Conservation (phyloP, 352 stramenopile genomes). For the Pythium insidiosum region DNA sequence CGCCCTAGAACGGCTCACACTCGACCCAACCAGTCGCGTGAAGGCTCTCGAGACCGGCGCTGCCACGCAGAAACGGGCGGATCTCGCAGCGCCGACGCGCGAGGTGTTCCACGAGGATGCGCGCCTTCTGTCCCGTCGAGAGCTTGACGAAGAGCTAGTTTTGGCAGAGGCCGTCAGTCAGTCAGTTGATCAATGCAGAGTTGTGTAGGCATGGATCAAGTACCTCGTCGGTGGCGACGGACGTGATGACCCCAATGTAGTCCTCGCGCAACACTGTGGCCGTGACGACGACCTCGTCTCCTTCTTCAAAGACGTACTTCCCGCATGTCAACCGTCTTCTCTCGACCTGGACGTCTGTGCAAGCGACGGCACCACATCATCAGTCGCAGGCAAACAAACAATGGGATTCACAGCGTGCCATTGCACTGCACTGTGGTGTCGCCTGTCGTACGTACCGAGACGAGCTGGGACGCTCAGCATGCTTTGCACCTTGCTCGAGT, state of each 20-base stretch:
- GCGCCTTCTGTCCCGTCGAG: conserved; percentile 48
- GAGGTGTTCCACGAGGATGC: conserved; percentile 45
- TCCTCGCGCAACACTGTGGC: conserved; percentile 56
- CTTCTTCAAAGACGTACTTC: conserved; percentile 74
- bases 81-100: conserved; percentile 36
- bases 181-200: not conserved
- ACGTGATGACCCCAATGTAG: conserved; percentile 73
- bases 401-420: too few relatives aligned
- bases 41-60: conserved; percentile 29
- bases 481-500: too few relatives aligned
- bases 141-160: conserved; percentile 56
- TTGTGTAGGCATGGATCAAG: not conserved
- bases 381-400: not conserved
- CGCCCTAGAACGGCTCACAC: conserved; percentile 61
- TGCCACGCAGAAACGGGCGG: conserved; percentile 50
- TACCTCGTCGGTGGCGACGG: conserved; percentile 61
- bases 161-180: not conserved
- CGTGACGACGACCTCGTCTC: conserved; percentile 66
- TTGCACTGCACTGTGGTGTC: too few relatives aligned
- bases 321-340: conserved; percentile 51
- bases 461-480: too few relatives aligned
- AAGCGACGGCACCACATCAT: not conserved
- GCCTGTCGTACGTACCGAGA: too few relatives aligned
- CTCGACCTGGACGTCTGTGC: conserved; percentile 35
- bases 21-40: conserved; percentile 52